A percentile compares a stretch with the other conserved stretches of the same genome.
These are phyloP conservation scores for Gilbertella persicaria DNA, from an alignment of 371 early-diverging fungal species.

Conservation along the genomic window DNA sequence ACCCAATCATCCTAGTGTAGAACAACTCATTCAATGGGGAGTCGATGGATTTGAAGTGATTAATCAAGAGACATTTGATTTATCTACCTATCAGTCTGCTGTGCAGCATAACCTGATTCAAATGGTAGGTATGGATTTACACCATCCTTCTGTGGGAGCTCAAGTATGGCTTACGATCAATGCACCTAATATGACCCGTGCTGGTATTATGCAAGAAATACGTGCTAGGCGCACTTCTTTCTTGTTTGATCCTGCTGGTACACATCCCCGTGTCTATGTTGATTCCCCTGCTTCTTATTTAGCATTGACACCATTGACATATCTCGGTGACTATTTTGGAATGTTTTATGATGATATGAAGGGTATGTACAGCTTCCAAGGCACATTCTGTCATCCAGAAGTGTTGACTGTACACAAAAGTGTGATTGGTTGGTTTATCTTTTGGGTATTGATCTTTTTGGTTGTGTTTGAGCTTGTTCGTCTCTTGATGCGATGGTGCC, in stretches of 20 bases:
- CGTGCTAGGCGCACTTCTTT: conserved; percentile 64
- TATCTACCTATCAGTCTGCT: conserved; percentile 56
- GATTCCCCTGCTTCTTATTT: conserved; percentile 38
- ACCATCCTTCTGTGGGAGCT: conserved; percentile 60
- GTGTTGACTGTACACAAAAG: conserved; percentile 37
- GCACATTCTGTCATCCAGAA: conserved; percentile 63
- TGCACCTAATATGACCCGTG: conserved; percentile 42
- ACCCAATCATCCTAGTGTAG: conserved; percentile 67
- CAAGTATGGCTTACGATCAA: conserved; percentile 69
- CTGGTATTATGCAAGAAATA: conserved; percentile 62
- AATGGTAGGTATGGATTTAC: conserved; percentile 73
- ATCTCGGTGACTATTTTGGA: conserved; percentile 59
- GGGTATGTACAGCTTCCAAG: conserved; percentile 78
- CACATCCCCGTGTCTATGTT: conserved; percentile 56
- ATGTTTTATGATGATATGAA: conserved; percentile 60
- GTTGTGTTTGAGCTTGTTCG: conserved; percentile 32
- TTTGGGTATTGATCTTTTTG: conserved; percentile 52
- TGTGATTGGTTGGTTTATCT: conserved; percentile 66
- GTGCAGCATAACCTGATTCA: conserved; percentile 47
- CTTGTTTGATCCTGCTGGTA: conserved; percentile 71
- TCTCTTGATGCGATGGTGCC: neutral
- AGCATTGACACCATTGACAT: conserved; percentile 50
- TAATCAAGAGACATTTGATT: conserved; percentile 64
- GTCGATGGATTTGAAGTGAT: conserved; percentile 76
- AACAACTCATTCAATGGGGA: conserved; percentile 64